Percentiles rank a stretch among this genome's conserved stretches.
Conservation (phyloP, 2,329 filamentous ascomycete species). For the Paraphoma sp. region DNA sequence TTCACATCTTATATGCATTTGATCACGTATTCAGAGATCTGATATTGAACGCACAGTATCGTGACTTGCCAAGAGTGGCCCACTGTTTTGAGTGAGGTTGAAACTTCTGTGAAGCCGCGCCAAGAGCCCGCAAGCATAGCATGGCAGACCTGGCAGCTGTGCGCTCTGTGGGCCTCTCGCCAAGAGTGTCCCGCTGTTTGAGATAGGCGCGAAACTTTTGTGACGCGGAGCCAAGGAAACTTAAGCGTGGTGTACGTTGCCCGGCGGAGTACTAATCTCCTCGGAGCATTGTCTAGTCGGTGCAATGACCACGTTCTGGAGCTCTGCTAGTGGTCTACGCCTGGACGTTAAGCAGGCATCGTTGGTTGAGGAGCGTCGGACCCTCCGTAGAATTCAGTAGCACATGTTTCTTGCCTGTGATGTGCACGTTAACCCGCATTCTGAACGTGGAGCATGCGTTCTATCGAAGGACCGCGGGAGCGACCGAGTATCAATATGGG, state of each 20-base stretch:
- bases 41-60: slow-evolving; percentile 14
- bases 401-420: no score
- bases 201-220: slow-evolving; percentile 42
- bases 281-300: slow-evolving; percentile 14
- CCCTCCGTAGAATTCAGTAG: no score
- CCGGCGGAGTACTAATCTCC: slow-evolving; percentile 16
- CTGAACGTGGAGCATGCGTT: no score
- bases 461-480: neutral
- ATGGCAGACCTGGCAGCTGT: slow-evolving; percentile 30
- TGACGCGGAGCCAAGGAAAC: slow-evolving; percentile 41
- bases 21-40: slow-evolving; percentile 11
- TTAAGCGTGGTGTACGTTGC: slow-evolving; percentile 24
- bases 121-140: slow-evolving; percentile 38
- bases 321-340: slow-evolving; percentile 11
- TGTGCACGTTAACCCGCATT: no score
- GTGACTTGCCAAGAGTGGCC: slow-evolving; percentile 38
- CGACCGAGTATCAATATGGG: neutral
- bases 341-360: neutral
- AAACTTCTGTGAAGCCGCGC: slow-evolving; percentile 49
- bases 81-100: slow-evolving; percentile 42
- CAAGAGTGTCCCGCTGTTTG: slow-evolving; percentile 39
- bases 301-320: slow-evolving; percentile 21
- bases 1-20: slow-evolving; percentile 35
- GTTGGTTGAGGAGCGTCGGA: no score
- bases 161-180: slow-evolving; percentile 19